Base-by-base conservation (phyloP, 1,284 basidiomycete genomes). In the Phylloporus sp. region DNA sequence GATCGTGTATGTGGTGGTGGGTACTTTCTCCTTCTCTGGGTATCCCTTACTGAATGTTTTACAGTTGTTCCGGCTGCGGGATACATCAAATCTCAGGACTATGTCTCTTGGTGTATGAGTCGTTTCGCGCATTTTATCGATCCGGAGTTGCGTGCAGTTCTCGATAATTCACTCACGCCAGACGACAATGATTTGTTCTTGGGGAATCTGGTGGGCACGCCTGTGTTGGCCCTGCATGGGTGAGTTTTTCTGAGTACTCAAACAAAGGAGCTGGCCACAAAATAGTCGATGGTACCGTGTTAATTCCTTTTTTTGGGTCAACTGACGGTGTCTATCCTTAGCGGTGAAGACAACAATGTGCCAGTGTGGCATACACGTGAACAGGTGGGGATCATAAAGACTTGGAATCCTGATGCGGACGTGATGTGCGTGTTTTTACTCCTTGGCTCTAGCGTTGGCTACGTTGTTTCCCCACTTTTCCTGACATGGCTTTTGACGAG, bases 101-200 rank as follows among this genome's bases (percentile, higher is more conserved):
- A 97, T 73, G 88, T 97, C 1, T 87, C 93, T 1, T 88, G 92
- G 75, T 86, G 84, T 2, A 85, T 91, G 78, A 90, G 90, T 65
- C 86, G 86, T 85, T 90, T 88, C n/a, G 84, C 85, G 2, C 94
- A 94, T 75, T 94, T 88, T 77, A 84, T 91, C 25, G 95, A 97
- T 76, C 94, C 95, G 0, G 77, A 83, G 0, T 81, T 95, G 43
- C 86, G 89, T 45, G 88, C 89, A 3, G 85, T 97, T 41, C 84
- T 97, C 5, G 86, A 91, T 65, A 85, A 89, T 0, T 88, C 93
- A 0, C 82, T 96, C 43, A 90, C 91, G 0, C 88, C 91, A 14
- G 95, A 95, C 75, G 93, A 96, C 78, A 95, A 97, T 76, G 94
- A 97, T 73, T 78, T 97, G 12, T 92, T 94, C 80, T 75, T 94